phyloP scores from a whole-genome alignment of 2,329 filamentous ascomycete genomes.

The Leptographium lundbergii region DNA sequence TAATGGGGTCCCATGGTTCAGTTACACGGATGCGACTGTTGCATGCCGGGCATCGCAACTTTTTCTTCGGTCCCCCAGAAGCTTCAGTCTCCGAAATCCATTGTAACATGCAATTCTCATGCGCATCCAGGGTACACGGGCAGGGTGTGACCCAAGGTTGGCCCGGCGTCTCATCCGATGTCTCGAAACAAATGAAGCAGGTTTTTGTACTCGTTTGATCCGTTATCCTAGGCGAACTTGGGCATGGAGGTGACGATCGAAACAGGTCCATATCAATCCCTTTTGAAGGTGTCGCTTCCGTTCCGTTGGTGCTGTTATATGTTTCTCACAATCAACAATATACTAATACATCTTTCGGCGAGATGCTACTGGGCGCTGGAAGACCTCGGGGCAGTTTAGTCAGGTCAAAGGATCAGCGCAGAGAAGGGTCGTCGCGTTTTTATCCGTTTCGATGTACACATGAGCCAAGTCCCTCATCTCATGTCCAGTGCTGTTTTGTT shows the following conservation, averaged over 20 bases:
- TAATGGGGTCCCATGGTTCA: conserved; percentile 59
- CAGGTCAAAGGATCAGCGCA: background rate
- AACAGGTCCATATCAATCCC: background rate
- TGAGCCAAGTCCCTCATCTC: background rate
- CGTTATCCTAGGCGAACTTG: background rate
- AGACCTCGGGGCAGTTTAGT: background rate
- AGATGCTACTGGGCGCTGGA: background rate
- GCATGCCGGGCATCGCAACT: conserved; percentile 79
- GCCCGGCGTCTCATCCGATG: conserved; percentile 35
- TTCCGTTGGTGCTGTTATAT: background rate
- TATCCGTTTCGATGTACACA: background rate
- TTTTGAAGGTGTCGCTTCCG: too few relatives aligned
- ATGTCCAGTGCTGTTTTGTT: background rate
- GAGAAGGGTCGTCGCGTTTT: background rate
- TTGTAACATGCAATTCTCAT: conserved; percentile 78
- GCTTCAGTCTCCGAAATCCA: conserved; percentile 88
- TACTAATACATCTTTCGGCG: background rate
- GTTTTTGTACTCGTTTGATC: background rate
- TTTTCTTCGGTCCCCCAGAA: conserved; percentile 43
- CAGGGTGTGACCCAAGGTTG: conserved; percentile 74
- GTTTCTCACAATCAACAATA: background rate
- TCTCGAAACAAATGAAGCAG: conserved; percentile 53
- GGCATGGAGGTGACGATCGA: background rate
- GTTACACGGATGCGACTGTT: conserved; percentile 67
- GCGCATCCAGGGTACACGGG: conserved; percentile 78